Conservation (phyloP, 2,329 filamentous ascomycete genomes). For the Chaetothyriales sp. region DNA sequence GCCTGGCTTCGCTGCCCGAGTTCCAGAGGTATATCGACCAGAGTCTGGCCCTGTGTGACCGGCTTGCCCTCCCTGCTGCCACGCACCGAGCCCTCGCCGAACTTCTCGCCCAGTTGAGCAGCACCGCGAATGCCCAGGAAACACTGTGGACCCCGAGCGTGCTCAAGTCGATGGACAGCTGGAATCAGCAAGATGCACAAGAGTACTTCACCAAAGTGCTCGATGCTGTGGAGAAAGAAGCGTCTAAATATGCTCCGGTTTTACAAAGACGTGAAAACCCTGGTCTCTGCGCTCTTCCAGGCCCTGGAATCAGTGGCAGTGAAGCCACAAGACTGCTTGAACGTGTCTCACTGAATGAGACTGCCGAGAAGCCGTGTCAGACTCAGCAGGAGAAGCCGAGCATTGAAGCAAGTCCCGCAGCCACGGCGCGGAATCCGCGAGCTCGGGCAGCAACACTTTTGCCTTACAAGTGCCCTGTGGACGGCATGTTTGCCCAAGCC, state of each 20-base stretch:
- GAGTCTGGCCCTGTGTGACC: slow-evolving; percentile 20
- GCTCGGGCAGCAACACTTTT: neutral
- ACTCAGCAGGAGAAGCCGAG: neutral
- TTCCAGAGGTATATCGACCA: slow-evolving; percentile 37
- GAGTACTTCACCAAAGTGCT: slow-evolving; percentile 89
- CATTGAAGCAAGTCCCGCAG: neutral
- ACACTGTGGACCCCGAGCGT: slow-evolving; percentile 68
- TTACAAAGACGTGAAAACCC: slow-evolving; percentile 7
- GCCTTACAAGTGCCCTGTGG: slow-evolving; percentile 51
- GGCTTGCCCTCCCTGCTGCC: slow-evolving; percentile 15
- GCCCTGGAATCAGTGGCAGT: neutral
- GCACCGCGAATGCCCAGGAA: slow-evolving; percentile 15
- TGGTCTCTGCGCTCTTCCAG: slow-evolving; percentile 9
- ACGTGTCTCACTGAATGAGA: neutral
- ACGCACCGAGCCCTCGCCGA: slow-evolving; percentile 50
- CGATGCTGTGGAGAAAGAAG: slow-evolving; percentile 68
- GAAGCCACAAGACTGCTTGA: neutral
- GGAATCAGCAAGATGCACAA: slow-evolving; percentile 93
- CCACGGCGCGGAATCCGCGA: neutral
- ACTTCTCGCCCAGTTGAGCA: slow-evolving; percentile 53
- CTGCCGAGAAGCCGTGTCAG: neutral
- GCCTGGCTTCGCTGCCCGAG: slow-evolving; percentile 58
- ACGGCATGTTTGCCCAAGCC: slow-evolving; percentile 74
- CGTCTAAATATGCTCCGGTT: slow-evolving; percentile 29
- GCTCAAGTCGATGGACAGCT: slow-evolving; percentile 84